Evolutionary conservation across 192 early-diverging fungal genomes (phyloP).

Genomic region (Backusella parvicylindrica): DNA sequence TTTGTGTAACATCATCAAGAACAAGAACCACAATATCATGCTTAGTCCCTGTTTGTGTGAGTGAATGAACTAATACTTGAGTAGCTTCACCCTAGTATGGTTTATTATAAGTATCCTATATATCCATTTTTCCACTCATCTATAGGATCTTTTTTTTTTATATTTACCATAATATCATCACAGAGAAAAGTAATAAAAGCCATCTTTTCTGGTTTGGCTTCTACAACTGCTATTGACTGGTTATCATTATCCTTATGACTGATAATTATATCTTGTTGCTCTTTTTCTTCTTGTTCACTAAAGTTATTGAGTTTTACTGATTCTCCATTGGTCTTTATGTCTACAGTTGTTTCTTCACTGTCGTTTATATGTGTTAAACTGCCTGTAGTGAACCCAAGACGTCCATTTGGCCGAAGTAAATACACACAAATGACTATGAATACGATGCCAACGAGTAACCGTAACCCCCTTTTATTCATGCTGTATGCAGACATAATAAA

Average conservation of each 20-base stretch:
- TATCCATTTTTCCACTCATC: not conserved
- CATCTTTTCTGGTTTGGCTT: not conserved
- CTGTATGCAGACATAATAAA: not conserved
- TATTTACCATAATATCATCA: conserved; percentile 19
- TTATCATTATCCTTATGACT: not conserved
- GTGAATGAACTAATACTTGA: conserved; percentile 12
- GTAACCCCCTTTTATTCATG: not conserved
- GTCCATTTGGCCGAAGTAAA: not conserved
- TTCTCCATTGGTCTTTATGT: not conserved
- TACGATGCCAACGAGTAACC: not conserved
- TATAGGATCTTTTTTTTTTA: not conserved
- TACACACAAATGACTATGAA: not conserved
- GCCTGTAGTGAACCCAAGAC: not conserved
- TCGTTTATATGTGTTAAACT: not conserved
- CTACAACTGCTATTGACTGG: not conserved
- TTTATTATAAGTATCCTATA: not conserved
- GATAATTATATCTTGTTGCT: not conserved
- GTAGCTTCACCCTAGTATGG: conserved; percentile 3
- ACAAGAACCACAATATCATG: conserved; percentile 20
- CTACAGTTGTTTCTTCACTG: not conserved
- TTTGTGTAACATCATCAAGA: not conserved
- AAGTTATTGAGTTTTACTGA: not conserved
- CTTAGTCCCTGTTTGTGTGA: not conserved
- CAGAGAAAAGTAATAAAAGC: conserved; percentile 18
- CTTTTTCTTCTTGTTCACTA: not conserved